phyloP scores from a whole-genome alignment of 345 rosid species.

The Rhodomyrtus tomentosa region DNA sequence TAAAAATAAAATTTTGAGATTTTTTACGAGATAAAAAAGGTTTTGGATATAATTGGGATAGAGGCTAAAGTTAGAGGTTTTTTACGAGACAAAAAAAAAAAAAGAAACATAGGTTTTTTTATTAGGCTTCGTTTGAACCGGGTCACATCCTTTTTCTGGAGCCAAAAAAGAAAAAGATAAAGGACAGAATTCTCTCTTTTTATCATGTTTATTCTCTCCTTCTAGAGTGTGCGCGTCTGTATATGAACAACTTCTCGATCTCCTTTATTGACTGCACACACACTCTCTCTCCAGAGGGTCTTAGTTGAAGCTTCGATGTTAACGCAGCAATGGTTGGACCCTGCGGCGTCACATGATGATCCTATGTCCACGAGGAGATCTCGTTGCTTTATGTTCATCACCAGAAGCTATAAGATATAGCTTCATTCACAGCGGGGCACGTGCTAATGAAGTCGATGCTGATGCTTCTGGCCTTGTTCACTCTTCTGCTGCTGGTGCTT shows the following conservation, averaged over 20 bases:
- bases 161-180: neutral
- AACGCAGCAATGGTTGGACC: neutral
- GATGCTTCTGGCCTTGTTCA: slow-evolving; percentile 5
- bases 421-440: neutral
- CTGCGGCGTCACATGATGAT: neutral
- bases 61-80: no score
- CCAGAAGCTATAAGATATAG: neutral
- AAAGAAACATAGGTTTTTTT: no score
- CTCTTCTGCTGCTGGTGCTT: slow-evolving; percentile 11
- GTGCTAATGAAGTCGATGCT: neutral
- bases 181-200: neutral
- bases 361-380: neutral
- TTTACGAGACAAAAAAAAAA: no score
- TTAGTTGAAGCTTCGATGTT: neutral
- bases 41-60: no score
- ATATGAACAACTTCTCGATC: neutral
- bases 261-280: neutral
- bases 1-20: no score
- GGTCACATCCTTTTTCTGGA: neutral
- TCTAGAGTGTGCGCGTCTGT: neutral
- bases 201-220: neutral
- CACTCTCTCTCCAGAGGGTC: neutral
- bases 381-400: neutral
- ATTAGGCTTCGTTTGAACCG: neutral
- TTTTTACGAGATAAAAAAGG: no score